phyloP scores from a whole-genome alignment of 371 early-diverging fungal genomes.

The Circinella minor region DNA sequence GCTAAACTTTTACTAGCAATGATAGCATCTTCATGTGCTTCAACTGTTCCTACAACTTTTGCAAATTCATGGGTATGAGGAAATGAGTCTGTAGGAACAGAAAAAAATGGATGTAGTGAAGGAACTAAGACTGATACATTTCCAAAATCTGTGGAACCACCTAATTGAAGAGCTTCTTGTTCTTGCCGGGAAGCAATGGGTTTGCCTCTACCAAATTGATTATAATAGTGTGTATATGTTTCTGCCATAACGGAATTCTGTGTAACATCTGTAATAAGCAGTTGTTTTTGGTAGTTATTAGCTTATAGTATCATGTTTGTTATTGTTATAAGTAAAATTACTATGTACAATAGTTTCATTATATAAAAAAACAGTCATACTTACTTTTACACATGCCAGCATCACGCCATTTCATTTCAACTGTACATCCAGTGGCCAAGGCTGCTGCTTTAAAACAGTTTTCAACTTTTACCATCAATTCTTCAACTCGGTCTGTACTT shows the following conservation, averaged over 20 bases:
- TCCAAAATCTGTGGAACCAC: slow-evolving; percentile 64
- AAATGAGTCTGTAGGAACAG: slow-evolving; percentile 40
- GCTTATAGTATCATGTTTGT: background rate
- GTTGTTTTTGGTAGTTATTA: background rate
- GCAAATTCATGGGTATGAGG: slow-evolving; percentile 74
- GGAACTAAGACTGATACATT: slow-evolving; percentile 58
- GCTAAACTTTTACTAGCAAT: slow-evolving; percentile 9
- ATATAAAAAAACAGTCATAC: too few relatives aligned
- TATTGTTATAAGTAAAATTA: too few relatives aligned
- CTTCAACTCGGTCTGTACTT: slow-evolving; percentile 42
- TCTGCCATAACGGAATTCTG: slow-evolving; percentile 64
- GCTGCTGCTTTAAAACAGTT: slow-evolving; percentile 72
- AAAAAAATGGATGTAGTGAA: slow-evolving; percentile 41
- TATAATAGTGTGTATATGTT: slow-evolving; percentile 55
- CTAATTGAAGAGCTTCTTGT: slow-evolving; percentile 36
- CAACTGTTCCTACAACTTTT: slow-evolving; percentile 61
- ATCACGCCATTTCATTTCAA: slow-evolving; percentile 55
- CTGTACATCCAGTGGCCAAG: slow-evolving; percentile 71
- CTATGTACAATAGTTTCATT: too few relatives aligned
- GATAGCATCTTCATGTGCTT: slow-evolving; percentile 62
- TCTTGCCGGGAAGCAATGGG: slow-evolving; percentile 38
- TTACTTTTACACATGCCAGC: slow-evolving; percentile 36
- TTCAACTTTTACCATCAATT: slow-evolving; percentile 53
- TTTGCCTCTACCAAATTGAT: slow-evolving; percentile 45
- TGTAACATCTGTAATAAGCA: slow-evolving; percentile 38